Conservation (phyloP, 768 basidiomycete species). For the Lactarius psammicola region DNA sequence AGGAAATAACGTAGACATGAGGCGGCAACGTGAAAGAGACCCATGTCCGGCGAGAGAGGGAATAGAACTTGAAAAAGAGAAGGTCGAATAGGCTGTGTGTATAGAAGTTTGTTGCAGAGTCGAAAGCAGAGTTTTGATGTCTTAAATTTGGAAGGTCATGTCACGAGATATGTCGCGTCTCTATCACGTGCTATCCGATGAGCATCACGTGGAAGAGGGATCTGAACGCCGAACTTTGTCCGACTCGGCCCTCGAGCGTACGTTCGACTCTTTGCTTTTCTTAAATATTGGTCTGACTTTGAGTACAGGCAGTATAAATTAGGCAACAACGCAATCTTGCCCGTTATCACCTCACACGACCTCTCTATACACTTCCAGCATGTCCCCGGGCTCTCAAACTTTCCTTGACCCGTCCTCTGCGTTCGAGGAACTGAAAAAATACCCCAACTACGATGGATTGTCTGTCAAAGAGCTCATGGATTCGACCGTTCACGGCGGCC, state of each 20-base stretch:
- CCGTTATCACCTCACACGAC: not conserved
- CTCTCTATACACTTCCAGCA: not conserved
- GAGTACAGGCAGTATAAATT: conserved; percentile 1
- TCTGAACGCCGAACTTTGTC: not conserved
- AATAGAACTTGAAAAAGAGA: conserved; percentile 3
- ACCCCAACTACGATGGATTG: conserved; percentile 76
- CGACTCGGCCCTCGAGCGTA: not conserved
- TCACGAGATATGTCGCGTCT: no score
- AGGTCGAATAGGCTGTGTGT: conserved; percentile 21
- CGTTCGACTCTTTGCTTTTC: not conserved
- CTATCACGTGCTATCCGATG: not conserved
- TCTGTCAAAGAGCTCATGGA: conserved; percentile 85
- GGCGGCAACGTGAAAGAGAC: conserved; percentile 21
- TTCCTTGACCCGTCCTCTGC: conserved; percentile 49
- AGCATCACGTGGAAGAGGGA: not conserved
- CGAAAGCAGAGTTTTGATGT: not conserved
- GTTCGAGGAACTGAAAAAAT: conserved; percentile 69
- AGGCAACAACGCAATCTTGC: conserved; percentile 20
- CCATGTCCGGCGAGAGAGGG: conserved; percentile 14
- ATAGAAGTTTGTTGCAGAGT: conserved; percentile 7
- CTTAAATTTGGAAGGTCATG: conserved; percentile 15
- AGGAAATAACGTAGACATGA: conserved; percentile 26
- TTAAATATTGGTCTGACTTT: not conserved
- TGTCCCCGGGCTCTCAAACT: not conserved
- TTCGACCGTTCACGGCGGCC: conserved; percentile 78